Conservation (phyloP, 345 rosid species). For the Populus deltoides region DNA sequence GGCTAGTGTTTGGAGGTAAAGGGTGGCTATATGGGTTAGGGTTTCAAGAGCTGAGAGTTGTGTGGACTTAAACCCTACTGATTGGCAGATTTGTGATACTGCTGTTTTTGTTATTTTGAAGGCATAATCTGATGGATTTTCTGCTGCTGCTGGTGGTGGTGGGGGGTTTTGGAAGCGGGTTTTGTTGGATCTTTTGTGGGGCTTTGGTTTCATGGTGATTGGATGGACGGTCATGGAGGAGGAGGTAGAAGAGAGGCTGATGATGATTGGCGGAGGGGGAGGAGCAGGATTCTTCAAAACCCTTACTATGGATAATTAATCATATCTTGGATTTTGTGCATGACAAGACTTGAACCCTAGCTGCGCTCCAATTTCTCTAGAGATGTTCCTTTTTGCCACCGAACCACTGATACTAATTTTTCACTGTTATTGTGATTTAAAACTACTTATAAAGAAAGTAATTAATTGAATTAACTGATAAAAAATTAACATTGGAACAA, state of each 20-base stretch:
- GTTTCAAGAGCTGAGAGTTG: conserved; percentile 43
- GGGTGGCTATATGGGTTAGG: conserved; percentile 42
- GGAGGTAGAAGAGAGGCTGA: neutral
- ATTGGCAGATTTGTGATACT: conserved; percentile 58
- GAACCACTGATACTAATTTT: too few relatives aligned
- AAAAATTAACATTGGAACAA: too few relatives aligned
- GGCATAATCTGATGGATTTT: conserved; percentile 30
- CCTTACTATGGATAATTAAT: too few relatives aligned
- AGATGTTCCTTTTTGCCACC: too few relatives aligned
- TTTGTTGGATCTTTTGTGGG: neutral
- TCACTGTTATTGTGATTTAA: too few relatives aligned
- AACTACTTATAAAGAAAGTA: too few relatives aligned
- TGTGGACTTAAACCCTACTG: conserved; percentile 43
- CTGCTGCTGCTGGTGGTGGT: neutral
- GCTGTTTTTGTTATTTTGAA: conserved; percentile 44
- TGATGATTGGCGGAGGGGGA: neutral
- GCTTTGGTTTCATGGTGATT: conserved; percentile 3
- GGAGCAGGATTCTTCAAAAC: too few relatives aligned
- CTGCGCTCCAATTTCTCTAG: too few relatives aligned
- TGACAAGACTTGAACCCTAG: too few relatives aligned
- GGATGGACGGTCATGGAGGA: neutral
- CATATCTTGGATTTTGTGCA: too few relatives aligned
- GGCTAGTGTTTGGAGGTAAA: conserved; percentile 44
- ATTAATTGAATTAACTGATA: too few relatives aligned
- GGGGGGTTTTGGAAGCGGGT: neutral